Evolutionary conservation across 2,329 filamentous ascomycete genomes (phyloP).

Genomic region (Chaetomium sp.): DNA sequence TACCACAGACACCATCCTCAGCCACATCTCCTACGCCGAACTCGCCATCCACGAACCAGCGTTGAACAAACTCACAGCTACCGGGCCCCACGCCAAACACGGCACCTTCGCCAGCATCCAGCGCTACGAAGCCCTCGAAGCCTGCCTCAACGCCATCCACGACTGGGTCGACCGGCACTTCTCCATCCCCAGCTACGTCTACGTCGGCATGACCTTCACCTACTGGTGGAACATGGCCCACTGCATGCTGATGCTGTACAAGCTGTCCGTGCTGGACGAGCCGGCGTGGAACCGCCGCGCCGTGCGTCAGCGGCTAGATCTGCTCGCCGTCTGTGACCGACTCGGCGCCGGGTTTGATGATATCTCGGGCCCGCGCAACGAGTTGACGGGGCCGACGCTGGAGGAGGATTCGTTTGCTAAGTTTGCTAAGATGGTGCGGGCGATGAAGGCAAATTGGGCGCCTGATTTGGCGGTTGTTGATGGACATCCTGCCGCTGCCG

Average conservation of each 20-base stretch:
- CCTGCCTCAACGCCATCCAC: constrained; percentile 26
- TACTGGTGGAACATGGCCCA: constrained; percentile 31
- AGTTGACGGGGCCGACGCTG: constrained; percentile 8
- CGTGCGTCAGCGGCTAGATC: constrained; percentile 29
- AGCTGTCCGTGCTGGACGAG: constrained; percentile 31
- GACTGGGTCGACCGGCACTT: constrained; percentile 32
- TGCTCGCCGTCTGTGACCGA: constrained; percentile 30
- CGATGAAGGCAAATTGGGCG: constrained; percentile 16
- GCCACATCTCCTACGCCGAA: constrained; percentile 32
- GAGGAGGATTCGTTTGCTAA: constrained; percentile 21
- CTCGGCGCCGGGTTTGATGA: constrained; percentile 25
- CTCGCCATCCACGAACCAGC: constrained; percentile 34
- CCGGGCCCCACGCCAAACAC: background rate
- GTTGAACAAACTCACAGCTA: constrained; percentile 14
- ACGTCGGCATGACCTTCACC: constrained; percentile 30
- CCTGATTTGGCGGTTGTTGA: constrained; percentile 12
- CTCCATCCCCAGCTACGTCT: constrained; percentile 24
- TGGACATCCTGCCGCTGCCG: background rate
- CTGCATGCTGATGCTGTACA: constrained; percentile 29
- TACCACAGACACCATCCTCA: constrained; percentile 30
- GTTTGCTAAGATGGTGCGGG: constrained; percentile 13
- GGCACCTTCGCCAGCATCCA: constrained; percentile 20
- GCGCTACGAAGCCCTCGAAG: constrained; percentile 26
- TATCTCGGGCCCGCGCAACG: constrained; percentile 14
- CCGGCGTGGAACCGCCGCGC: constrained; percentile 33